Percentiles rank a stretch among this genome's conserved stretches.
Conservation (phyloP, 169 alveolate genomes). For the Ichthyophthirius multifiliis region DNA sequence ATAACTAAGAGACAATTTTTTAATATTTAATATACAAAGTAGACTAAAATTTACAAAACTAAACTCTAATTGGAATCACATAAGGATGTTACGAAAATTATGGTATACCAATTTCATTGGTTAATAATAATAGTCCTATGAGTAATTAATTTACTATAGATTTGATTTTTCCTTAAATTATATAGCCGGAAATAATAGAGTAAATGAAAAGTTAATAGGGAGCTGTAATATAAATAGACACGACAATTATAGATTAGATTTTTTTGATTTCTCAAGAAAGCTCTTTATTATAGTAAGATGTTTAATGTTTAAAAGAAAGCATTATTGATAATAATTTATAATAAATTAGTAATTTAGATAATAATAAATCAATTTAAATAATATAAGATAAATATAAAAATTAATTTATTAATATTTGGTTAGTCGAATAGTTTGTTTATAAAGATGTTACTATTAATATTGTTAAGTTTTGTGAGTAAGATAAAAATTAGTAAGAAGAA, state of each 20-base stretch:
- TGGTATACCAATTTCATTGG: background rate
- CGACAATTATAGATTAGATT: background rate
- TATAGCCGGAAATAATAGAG: background rate
- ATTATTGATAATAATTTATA: background rate
- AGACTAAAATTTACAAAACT: background rate
- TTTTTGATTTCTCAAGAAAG: background rate
- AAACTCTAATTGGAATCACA: background rate
- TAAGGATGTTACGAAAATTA: background rate
- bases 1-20: background rate
- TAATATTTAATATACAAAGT: constrained; percentile 19
- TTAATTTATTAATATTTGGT: background rate
- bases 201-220: background rate
- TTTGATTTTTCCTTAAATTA: background rate
- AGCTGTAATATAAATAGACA: background rate
- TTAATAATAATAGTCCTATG: background rate
- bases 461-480: background rate
- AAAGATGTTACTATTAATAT: background rate
- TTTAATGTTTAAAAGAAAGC: background rate
- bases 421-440: background rate
- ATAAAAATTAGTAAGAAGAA: background rate
- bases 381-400: background rate
- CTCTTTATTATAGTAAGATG: no score
- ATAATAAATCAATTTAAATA: no score
- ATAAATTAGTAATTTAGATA: no score
- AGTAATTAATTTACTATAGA: background rate